These are phyloP conservation scores for Suillus subaureus DNA, from an alignment of 768 basidiomycete genomes.

Conservation along the genomic window DNA sequence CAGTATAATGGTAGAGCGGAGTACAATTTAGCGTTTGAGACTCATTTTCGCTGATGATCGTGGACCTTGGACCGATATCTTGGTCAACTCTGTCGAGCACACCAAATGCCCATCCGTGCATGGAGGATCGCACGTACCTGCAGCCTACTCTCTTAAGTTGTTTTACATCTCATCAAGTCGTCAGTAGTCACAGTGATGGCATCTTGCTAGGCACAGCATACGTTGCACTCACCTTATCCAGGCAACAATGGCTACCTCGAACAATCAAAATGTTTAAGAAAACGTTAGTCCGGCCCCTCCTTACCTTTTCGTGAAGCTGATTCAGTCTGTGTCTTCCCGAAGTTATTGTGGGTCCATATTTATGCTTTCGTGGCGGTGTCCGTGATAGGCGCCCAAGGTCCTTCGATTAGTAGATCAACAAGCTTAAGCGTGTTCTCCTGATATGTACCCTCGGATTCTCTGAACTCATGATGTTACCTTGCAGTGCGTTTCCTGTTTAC, in stretches of 20 bases:
- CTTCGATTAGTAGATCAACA: neutral
- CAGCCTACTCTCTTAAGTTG: neutral
- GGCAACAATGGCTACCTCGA: slow-evolving; percentile 11
- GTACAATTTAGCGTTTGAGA: slow-evolving; percentile 3
- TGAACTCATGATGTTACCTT: neutral
- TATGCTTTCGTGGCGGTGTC: slow-evolving; percentile 4
- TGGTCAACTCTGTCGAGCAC: neutral
- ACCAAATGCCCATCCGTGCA: slow-evolving; percentile 4
- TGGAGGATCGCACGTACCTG: neutral
- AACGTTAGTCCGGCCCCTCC: neutral
- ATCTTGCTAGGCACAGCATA: slow-evolving; percentile 1
- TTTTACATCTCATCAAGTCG: neutral
- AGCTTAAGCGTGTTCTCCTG: neutral
- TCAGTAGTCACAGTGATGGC: neutral
- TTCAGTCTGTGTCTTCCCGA: neutral
- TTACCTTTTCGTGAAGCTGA: neutral
- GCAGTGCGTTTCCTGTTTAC: neutral
- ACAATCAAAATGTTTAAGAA: neutral
- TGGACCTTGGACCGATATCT: neutral
- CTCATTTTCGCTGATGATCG: slow-evolving; percentile 5
- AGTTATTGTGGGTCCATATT: slow-evolving; percentile 5
- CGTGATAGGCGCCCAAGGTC: neutral
- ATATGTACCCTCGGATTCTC: neutral
- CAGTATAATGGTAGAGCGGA: neutral
- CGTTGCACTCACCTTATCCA: slow-evolving; percentile 1